Evolutionary conservation across 1,284 basidiomycete species (phyloP), one percentile per base, ranked within the genome.

Genomic region (Ustilago sp.): DNA sequence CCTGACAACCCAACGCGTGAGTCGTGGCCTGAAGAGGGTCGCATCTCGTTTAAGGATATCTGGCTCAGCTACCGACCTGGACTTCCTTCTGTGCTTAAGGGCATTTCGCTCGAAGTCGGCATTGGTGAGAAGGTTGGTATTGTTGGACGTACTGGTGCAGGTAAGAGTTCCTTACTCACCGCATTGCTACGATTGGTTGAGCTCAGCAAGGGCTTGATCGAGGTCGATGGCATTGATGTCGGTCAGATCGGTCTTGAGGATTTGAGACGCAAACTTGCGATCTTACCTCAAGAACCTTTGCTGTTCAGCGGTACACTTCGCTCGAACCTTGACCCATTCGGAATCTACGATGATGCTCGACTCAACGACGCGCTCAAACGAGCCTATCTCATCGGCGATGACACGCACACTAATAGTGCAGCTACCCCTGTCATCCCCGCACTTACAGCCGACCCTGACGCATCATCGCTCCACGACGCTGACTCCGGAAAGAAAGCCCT

Each of bases 161-260:
- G 92, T 50, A 93, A 93, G 87, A 91, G 90, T 59, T 93, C 92
- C 1, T 86, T 94, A 12, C 88, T 94, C 38, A 90, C 90, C 56
- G 86, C 88, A 1, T 88, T 95, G 19, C 91, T 94, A 86, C 90
- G 93, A 32, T 90, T 91, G 51, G 89, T 92, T 39, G 91, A 93
- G 83, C 85, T 92, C 8, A 87, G 88, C 43, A 81, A 87, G 0
- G 94, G 94, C 0, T 84, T 79, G 8, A 91, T 94, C 70, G 87
- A 88, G 51, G 92, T 95, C 55, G 93, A 94, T 82, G 92, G 90
- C 0, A 67, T 89, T 28, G 89, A 93, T 82, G 84, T 87, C 8
- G 59, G 80, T n/a, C 71, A 87, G 65, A 86, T 90, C n/a, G 89
- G 89, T 0, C 81, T 89, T 23, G 70, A 82, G 43, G 85, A 86